phyloP scores from a whole-genome alignment of 2,329 filamentous ascomycete genomes.

The Westerdykella ornata region DNA sequence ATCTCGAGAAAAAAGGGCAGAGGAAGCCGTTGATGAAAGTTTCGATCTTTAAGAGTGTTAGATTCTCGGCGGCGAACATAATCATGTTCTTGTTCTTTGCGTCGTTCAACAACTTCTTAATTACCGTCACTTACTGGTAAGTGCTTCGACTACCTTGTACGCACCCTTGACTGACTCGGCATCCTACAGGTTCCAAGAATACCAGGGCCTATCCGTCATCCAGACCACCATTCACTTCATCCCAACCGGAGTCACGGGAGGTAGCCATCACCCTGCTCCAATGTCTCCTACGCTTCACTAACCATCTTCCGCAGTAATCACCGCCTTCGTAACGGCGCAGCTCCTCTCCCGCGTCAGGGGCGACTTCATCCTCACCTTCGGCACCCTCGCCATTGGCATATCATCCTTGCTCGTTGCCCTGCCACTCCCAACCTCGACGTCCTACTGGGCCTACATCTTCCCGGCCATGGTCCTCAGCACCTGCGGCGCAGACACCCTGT shows the following conservation, averaged over 20 bases:
- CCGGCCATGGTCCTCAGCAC: slow-evolving; percentile 60
- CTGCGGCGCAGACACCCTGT: slow-evolving; percentile 60
- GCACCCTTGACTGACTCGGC: neutral
- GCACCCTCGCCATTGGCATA: slow-evolving; percentile 43
- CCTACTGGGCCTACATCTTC: slow-evolving; percentile 62
- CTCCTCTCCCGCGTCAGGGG: slow-evolving; percentile 48
- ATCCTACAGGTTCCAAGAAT: slow-evolving; percentile 52
- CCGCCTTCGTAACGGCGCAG: slow-evolving; percentile 46
- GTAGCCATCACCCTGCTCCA: slow-evolving; percentile 3
- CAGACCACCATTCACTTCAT: slow-evolving; percentile 64
- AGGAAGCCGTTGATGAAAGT: slow-evolving; percentile 59
- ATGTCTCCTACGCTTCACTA: neutral
- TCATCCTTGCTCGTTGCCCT: slow-evolving; percentile 57
- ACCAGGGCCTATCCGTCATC: slow-evolving; percentile 54
- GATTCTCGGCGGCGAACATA: slow-evolving; percentile 57
- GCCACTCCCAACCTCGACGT: slow-evolving; percentile 54
- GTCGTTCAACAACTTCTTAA: slow-evolving; percentile 60
- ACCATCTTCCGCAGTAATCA: slow-evolving; percentile 38
- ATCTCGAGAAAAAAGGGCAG: slow-evolving; percentile 49
- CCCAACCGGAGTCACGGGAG: slow-evolving; percentile 56
- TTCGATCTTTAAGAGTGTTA: slow-evolving; percentile 54
- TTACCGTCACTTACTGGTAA: slow-evolving; percentile 60
- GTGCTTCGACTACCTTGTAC: neutral
- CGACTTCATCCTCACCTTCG: slow-evolving; percentile 52
- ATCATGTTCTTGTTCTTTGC: slow-evolving; percentile 63